Evolutionary conservation across 306 rosid genomes (phyloP).

Genomic region (Cicer pinnatifidum): DNA sequence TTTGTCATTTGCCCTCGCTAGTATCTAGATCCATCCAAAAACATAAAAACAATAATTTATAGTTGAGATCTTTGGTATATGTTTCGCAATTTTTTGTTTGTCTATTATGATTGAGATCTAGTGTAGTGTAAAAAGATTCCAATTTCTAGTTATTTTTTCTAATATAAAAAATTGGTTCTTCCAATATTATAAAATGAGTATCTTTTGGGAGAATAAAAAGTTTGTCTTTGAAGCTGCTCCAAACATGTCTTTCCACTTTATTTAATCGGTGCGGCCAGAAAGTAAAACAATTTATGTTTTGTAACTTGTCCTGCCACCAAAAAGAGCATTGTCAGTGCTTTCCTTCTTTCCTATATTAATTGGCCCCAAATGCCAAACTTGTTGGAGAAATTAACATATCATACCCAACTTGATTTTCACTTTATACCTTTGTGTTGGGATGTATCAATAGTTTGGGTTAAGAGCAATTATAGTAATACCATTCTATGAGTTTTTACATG

Average conservation of each 20-base stretch:
- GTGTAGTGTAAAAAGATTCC: not conserved
- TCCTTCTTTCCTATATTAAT: constrained; percentile 5
- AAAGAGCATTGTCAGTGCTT: constrained; percentile 6
- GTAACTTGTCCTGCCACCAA: constrained; percentile 24
- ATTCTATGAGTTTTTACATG: too few species aligned
- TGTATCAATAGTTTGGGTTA: too few species aligned
- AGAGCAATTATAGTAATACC: too few species aligned
- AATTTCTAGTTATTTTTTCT: not conserved
- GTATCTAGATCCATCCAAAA: not conserved
- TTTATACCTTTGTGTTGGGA: not conserved
- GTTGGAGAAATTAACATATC: constrained; percentile 15
- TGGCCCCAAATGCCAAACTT: constrained; percentile 29
- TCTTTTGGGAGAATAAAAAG: constrained; percentile 38
- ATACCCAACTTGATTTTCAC: constrained; percentile 17
- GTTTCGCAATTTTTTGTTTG: constrained; percentile 13
- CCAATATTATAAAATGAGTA: constrained; percentile 26
- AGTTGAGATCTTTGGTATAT: not conserved
- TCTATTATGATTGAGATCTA: constrained; percentile 30
- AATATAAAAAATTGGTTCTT: not conserved
- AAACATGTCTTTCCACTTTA: constrained; percentile 40
- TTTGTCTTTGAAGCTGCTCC: constrained; percentile 1
- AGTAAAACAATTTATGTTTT: constrained; percentile 37
- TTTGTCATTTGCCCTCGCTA: not conserved
- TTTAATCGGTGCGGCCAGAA: constrained; percentile 39
- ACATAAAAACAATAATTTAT: not conserved